Conservation (phyloP, 2,329 filamentous ascomycete genomes). For the Xylaria arbuscula region DNA sequence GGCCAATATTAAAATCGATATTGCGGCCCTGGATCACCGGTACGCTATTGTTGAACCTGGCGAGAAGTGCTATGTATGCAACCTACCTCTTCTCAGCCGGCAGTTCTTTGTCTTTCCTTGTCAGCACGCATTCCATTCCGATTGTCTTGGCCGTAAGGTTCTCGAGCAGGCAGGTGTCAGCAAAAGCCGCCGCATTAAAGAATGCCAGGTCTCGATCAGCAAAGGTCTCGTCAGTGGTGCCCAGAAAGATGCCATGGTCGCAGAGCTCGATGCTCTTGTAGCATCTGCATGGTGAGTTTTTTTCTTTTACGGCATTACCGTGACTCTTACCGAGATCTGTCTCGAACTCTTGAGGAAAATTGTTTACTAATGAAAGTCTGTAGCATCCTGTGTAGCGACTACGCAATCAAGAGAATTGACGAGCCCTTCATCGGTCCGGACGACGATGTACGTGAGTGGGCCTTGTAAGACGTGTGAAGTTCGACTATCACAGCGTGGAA, state of each 20-base stretch:
- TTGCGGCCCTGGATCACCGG: slow-evolving; percentile 83
- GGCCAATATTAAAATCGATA: slow-evolving; percentile 89
- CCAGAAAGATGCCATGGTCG: slow-evolving; percentile 83
- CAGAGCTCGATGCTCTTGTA: slow-evolving; percentile 90
- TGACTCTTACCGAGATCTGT: slow-evolving; percentile 4
- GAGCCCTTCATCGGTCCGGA: slow-evolving; percentile 84
- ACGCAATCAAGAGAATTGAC: slow-evolving; percentile 93
- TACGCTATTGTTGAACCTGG: slow-evolving; percentile 98
- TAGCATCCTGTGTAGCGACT: slow-evolving; percentile 92
- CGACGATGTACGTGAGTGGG: slow-evolving; percentile 86
- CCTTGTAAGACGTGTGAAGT: slow-evolving; percentile 57
- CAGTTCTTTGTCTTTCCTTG: slow-evolving; percentile 99
- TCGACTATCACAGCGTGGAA: slow-evolving; percentile 13
- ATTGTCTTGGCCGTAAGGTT: slow-evolving; percentile 88
- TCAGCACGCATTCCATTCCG: slow-evolving; percentile 96
- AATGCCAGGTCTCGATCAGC: slow-evolving; percentile 85
- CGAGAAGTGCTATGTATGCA: slow-evolving; percentile 91
- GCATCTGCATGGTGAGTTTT: slow-evolving; percentile 82
- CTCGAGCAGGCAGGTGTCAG: slow-evolving; percentile 82
- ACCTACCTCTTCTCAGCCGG: slow-evolving; percentile 83
- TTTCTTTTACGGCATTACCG: slow-evolving; percentile 17
- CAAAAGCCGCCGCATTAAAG: slow-evolving; percentile 81
- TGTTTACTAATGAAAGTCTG: slow-evolving; percentile 39
- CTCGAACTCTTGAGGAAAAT: slow-evolving; percentile 14
- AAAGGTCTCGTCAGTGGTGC: slow-evolving; percentile 76